Conservation (phyloP, 2,329 filamentous ascomycete species). For the Fusarium pseudocircinatum region DNA sequence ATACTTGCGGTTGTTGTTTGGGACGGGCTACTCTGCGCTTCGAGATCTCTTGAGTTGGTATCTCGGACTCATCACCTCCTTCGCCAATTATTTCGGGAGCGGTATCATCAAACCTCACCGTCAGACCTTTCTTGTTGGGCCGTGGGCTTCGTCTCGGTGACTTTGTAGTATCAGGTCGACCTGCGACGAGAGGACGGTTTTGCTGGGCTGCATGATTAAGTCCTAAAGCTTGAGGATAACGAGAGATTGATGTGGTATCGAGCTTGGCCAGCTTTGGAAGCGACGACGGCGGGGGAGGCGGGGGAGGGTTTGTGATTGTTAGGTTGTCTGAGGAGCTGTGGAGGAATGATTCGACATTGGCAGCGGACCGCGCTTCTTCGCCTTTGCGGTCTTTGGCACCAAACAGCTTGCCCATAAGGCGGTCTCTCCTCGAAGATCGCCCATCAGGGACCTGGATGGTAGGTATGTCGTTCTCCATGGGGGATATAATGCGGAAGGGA, state of each 20-base stretch:
- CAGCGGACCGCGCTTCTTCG: constrained; percentile 49
- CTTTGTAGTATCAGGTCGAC: constrained; percentile 54
- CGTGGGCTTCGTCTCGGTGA: constrained; percentile 58
- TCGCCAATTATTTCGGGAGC: constrained; percentile 87
- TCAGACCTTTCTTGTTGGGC: constrained; percentile 71
- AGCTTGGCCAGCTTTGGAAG: constrained; percentile 63
- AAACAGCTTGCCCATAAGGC: constrained; percentile 72
- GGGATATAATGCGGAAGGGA: constrained; percentile 28
- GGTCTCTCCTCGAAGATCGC: constrained; percentile 59
- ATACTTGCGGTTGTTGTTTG: background rate
- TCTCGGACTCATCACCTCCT: constrained; percentile 86
- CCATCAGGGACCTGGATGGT: constrained; percentile 51
- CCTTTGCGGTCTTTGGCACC: constrained; percentile 56
- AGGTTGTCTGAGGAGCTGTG: constrained; percentile 65
- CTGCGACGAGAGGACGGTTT: constrained; percentile 53
- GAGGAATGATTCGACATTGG: constrained; percentile 68
- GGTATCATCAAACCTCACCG: constrained; percentile 77
- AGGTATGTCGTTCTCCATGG: constrained; percentile 59
- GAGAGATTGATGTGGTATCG: constrained; percentile 64
- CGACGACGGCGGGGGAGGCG: constrained; percentile 53
- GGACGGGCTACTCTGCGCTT: constrained; percentile 59
- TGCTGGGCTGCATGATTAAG: constrained; percentile 56
- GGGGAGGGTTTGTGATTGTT: constrained; percentile 61
- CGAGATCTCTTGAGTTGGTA: constrained; percentile 77
- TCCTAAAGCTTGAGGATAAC: constrained; percentile 64